Base-by-base conservation (phyloP, 169 alveolate genomes). In the Cryptosporidium ubiquitum region DNA sequence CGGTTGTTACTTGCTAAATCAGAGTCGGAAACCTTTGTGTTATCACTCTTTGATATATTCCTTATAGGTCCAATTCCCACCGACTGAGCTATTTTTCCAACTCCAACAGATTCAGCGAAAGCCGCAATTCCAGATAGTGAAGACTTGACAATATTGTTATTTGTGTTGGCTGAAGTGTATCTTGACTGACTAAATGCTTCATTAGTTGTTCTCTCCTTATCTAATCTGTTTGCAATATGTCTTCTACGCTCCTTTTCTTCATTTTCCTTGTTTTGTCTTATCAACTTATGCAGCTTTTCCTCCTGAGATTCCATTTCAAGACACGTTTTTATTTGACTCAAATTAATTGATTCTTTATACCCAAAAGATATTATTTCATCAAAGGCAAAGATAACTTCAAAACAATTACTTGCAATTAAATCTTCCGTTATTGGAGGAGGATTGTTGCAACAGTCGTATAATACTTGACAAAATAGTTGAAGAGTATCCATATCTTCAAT, bases 261-360 rank as follows among this genome's bases (percentile, higher is more conserved):
- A 84, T 92, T 92, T 64, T 95, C 96, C 84, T 92, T 92, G 20
- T 92, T 93, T 52, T 91, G 84, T 26, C 92, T 79, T 60, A 85
- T 75, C 68, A 92, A 91, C 75, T 92, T 86, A 61, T 86, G 93
- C 86, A 93, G 85, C 68, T 92, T 95, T 64, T 96, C 98, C 51
- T 95, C 98, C 68, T 95, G 95, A n/a, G 97, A 93, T 74, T 96
- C 98, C 98, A 96, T 96, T 91, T 95, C 97, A 42, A 94, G 92
- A 85, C 91, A 96, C 55, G 96, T 84, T 92, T 95, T 95, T 44
- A 96, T 91, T 85, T 96, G 96, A 20, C 95, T 84, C 84, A 96
- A 92, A 31, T 96, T 95, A n/a, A 96, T 96, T 39, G 94, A 85
- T 85, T 95, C 98, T 44, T 96, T 64, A 61, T 94, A 93, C 68